Conservation (phyloP, 2,329 filamentous ascomycete genomes). For the Aspergillus candidus region DNA sequence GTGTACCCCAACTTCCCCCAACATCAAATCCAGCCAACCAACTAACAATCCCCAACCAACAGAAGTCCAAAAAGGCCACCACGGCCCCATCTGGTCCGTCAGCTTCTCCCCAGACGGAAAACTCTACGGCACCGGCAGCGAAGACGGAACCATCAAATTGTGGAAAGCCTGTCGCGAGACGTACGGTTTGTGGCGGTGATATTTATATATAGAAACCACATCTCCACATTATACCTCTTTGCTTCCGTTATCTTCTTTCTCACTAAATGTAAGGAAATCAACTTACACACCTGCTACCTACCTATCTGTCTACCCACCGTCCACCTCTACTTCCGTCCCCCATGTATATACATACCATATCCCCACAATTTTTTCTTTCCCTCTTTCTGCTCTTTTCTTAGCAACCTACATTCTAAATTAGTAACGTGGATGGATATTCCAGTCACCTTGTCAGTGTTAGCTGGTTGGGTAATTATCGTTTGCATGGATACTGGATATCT, state of each 20-base stretch:
- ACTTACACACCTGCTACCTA: no score
- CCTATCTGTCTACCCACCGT: no score
- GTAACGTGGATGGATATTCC: no score
- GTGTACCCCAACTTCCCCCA: neutral
- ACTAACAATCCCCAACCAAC: slow-evolving; percentile 2
- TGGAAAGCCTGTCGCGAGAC: slow-evolving; percentile 63
- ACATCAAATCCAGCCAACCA: neutral
- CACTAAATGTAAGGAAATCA: no score
- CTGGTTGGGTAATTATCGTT: no score
- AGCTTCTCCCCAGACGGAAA: slow-evolving; percentile 94
- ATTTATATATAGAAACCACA: neutral
- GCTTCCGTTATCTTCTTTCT: neutral
- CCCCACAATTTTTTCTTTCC: no score
- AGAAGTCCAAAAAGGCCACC: slow-evolving; percentile 95
- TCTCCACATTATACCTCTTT: neutral
- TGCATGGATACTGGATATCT: no score
- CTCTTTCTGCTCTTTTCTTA: no score
- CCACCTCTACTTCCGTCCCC: no score
- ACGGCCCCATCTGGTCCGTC: slow-evolving; percentile 94
- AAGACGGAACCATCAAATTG: slow-evolving; percentile 96
- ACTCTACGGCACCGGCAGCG: slow-evolving; percentile 90
- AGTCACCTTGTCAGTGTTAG: no score
- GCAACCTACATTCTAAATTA: no score
- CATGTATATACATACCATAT: no score
- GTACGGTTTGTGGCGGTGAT: slow-evolving; percentile 59